Base-by-base conservation (phyloP, 257 asterid genomes). In the Scutellaria barbata region DNA sequence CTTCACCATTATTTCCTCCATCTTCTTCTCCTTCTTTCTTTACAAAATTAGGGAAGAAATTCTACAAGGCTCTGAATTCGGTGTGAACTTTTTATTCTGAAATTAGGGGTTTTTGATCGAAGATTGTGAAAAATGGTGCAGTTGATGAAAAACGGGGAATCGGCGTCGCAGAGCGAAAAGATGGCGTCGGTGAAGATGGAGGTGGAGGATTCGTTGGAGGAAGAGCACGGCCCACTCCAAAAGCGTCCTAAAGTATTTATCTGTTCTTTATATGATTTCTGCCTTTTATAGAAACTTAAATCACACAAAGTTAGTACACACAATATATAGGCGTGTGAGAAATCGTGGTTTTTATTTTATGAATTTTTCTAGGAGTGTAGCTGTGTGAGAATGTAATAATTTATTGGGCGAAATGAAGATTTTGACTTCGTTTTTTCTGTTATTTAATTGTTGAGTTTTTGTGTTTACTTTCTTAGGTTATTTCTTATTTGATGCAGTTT, bases 191-290 rank as follows among this genome's bases (percentile, higher is more conserved):
- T 81, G 66, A 80, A 86, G 85, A 66, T 77, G 81, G 91, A 83
- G 76, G 69, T 78, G 52, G 91, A 84, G 67, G 87, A 86, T 72
- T 42, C 85, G 16, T 35, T 74, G 66, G 85, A 86, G 47, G 89
- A 86, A 50, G 84, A 81, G 71, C 83, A 80, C 68, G 83, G 75
- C 8, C 91, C 84, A 4, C 76, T 81, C 63, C 73, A 74, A 41
- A 86, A 86, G 74, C 89, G 91, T 13, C 62, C 66, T 68, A 86
- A 80, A 74, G 87, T 86, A 81, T 13, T 63, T 35, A 50, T 60
- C 50, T 50, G 42, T 68, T 45, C 8, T 41, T 60, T 10, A 10
- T 63, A n/a, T 46, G 14, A 5, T 40, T 61, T 12, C 51, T 41
- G 7, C 39, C 56, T 45, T 63, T 57, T 11, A 42, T 18, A 7